Evolutionary conservation across 257 asterid species (phyloP).

Genomic region (Solanum megistacrolobum): DNA sequence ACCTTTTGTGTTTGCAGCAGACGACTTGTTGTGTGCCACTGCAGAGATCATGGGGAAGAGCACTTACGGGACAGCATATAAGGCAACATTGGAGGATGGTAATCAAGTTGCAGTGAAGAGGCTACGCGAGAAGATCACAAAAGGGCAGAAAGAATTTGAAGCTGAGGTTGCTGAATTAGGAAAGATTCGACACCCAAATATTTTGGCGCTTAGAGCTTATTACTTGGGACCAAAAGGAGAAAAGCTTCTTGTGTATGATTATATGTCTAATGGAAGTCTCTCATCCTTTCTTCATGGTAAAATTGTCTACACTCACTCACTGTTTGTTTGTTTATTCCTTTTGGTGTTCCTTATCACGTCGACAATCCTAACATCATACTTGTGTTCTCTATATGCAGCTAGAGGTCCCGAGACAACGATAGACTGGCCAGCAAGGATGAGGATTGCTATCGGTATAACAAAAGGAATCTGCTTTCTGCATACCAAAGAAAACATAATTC

Average conservation of each 20-base stretch:
- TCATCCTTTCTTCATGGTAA: conserved; percentile 90
- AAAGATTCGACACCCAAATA: conserved; percentile 54
- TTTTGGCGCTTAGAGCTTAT: conserved; percentile 82
- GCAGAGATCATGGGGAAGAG: conserved; percentile 97
- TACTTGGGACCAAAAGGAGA: conserved; percentile 96
- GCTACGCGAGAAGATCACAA: conserved; percentile 82
- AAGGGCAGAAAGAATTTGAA: conserved; percentile 77
- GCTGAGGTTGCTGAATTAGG: conserved; percentile 71
- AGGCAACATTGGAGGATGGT: conserved; percentile 81
- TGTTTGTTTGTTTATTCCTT: neutral
- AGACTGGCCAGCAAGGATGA: conserved; percentile 73
- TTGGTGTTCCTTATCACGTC: neutral
- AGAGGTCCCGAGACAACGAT: conserved; percentile 38
- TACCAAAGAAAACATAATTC: conserved; percentile 38
- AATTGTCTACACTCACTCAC: neutral
- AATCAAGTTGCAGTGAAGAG: conserved; percentile 82
- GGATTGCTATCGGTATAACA: conserved; percentile 55
- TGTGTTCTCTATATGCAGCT: conserved; percentile 16
- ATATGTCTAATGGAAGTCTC: conserved; percentile 78
- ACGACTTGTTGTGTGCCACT: conserved; percentile 80
- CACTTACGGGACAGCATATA: conserved; percentile 74
- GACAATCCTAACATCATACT: neutral
- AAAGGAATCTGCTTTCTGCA: conserved; percentile 64
- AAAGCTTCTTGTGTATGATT: conserved; percentile 94
- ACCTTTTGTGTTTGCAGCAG: conserved; percentile 77